Percentiles rank a stretch among this genome's conserved stretches.
Evolutionary conservation across 768 basidiomycete species (phyloP).

Genomic region (Tylopilus intermedius): DNA sequence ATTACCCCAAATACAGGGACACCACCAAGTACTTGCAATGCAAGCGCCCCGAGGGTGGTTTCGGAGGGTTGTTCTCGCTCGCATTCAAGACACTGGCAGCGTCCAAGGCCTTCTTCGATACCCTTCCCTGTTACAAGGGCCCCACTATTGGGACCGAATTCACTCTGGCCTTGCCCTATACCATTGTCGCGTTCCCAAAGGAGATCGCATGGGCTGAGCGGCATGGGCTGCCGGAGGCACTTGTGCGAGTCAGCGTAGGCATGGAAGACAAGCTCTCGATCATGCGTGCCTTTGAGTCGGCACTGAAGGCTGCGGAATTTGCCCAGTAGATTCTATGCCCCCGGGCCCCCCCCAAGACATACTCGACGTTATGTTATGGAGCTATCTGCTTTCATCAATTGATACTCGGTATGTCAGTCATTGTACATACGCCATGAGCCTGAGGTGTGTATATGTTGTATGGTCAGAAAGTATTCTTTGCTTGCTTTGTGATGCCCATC

Average conservation of each 20-base stretch:
- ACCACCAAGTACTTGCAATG: conserved; percentile 66
- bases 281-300: conserved; percentile 52
- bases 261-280: conserved; percentile 67
- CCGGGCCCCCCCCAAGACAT: no score
- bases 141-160: conserved; percentile 94
- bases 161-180: conserved; percentile 90
- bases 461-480: no score
- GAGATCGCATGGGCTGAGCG: conserved; percentile 90
- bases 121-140: conserved; percentile 79
- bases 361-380: no score
- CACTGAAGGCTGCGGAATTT: conserved; percentile 68
- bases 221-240: conserved; percentile 76
- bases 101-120: conserved; percentile 79
- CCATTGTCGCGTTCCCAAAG: conserved; percentile 80
- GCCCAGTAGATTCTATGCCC: no score
- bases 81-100: conserved; percentile 70
- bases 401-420: no score
- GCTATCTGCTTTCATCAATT: no score
- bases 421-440: no score
- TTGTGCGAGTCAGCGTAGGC: conserved; percentile 88
- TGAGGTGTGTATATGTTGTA: no score
- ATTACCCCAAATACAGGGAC: conserved; percentile 83
- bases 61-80: conserved; percentile 82
- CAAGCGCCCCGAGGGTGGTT: conserved; percentile 55
- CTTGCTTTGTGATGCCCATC: no score